Conservation (phyloP, 345 rosid species). For the Sonneratia alba region DNA sequence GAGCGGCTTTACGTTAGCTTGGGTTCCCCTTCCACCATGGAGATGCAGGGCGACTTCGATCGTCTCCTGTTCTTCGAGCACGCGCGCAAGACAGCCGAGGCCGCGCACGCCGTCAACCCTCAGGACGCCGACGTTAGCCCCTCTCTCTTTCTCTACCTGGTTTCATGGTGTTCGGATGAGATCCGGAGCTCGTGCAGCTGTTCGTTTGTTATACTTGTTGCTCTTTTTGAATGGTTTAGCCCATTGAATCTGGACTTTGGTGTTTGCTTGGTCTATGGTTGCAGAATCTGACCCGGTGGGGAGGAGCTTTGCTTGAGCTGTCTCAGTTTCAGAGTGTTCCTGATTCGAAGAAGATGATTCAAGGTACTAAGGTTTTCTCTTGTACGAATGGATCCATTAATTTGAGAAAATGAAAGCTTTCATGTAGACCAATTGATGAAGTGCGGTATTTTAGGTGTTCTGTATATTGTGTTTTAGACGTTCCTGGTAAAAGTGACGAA, state of each 20-base stretch:
- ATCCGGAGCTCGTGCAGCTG: not conserved
- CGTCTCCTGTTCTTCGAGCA: slow-evolving; percentile 66
- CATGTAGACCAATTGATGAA: not conserved
- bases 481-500: not conserved
- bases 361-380: slow-evolving; percentile 28
- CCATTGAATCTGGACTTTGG: too few relatives aligned
- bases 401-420: not conserved
- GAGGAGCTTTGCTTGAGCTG: slow-evolving; percentile 23
- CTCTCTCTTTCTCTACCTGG: not conserved
- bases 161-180: not conserved
- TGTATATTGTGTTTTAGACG: too few relatives aligned
- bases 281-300: slow-evolving; percentile 87
- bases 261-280: not conserved
- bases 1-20: not conserved
- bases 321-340: slow-evolving; percentile 63
- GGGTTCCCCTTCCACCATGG: slow-evolving; percentile 28
- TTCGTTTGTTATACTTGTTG: not conserved
- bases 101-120: slow-evolving; percentile 49
- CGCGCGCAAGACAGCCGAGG: slow-evolving; percentile 65
- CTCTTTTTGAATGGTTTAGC: not conserved
- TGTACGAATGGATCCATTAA: not conserved
- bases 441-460: not conserved
- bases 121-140: slow-evolving; percentile 61
- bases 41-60: slow-evolving; percentile 55
- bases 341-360: slow-evolving; percentile 66